Base-by-base conservation (phyloP, 1,284 basidiomycete species). In the Chondrostereum purpureum region DNA sequence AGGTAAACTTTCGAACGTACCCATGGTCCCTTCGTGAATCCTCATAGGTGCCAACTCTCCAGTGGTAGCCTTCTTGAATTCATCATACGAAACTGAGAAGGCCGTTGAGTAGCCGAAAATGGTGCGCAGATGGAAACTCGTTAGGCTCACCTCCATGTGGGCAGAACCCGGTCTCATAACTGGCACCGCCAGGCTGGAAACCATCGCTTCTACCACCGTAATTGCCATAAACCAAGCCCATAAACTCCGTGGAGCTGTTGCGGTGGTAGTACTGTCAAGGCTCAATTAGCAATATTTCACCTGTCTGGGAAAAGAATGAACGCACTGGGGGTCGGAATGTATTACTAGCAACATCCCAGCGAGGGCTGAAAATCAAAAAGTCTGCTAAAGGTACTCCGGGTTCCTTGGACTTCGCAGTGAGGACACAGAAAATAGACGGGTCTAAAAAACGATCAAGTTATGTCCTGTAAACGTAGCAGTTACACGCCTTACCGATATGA, bases 401-500 rank as follows among this genome's bases (percentile, higher is more conserved):
- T 13, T 68, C 70, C 58, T 80, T 80, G 19, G 79, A 82, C 51
- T 73, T 74, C 17, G 74, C 79, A 1, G 78, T 82, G 46, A 83
- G 68, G 39, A 83, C 76, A 49, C 77, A 80, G 63, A 80, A 81
- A 48, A 78, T 73, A 10, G 78, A 81, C 10, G 75, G 80, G 58
- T 78, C 27, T 31, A n/a, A n/a, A 31, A n/a, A 31, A 31, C 8
- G 27, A 31, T 8, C 8, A 31, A n/a, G 8, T 8, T 8, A 31
- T 31, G 8, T 31, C 8, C n/a, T 8, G 27, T 8, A 31, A 31
- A 31, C 27, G 8, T 31, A 31, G 27, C 8, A 31, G n/a, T 31
- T 31, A 31, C n/a, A 31, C 27, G 27, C n/a, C n/a, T n/a, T 31
- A n/a, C 27, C 81, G 56, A 76, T 73, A 59, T 77, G 80, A 59